Base-by-base conservation (phyloP, 2,329 filamentous ascomycete genomes). In the Zalaria obscura region DNA sequence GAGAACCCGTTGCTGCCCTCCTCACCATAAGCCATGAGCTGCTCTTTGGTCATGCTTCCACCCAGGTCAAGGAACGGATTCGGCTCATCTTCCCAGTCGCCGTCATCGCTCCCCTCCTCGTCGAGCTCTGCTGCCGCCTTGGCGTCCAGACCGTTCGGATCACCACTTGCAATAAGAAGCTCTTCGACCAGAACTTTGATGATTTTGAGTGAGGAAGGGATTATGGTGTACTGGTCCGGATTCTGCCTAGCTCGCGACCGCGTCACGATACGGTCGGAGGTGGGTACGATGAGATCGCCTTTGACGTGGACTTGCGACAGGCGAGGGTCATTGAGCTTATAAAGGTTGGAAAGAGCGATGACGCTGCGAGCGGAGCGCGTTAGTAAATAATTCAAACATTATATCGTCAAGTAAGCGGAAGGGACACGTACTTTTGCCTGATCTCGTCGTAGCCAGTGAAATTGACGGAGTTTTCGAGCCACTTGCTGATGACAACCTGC, bases 401-500 rank as follows among this genome's bases (percentile, higher is more conserved):
- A 33, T 7, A 11, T 32, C 18, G 28, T 9, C 26, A 18, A 3
- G 25, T 35, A 35, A 5, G 25, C 11, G 8, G 10, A 10, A 4
- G 27, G 10, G 25, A 3, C n/a, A 68, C 78, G 61, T 68, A 88
- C 83, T 96, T 98, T 61, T 95, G 86, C 51, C 88, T 77, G 52
- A 96, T 96, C 61, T 95, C 89, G 53, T 96, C 88, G 53, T 95
- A 98, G 8, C 91, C 91, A n/a, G 87, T 87, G 63, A 98, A 98
- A 61, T 83, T 93, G 61, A 93, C 76, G 3, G 87, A 94, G 62
- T 96, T 94, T 65, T 96, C 91, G 1, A 98, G 70, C 91, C 91
- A 98, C 64, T 96, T 95, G 62, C 79, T 74, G 50, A 96, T 67
- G 3, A 98, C 91, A 25, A 95, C 79, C 48, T 88, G 77, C 5